These are phyloP conservation scores for Saccharomyces hybrid DNA, from an alignment of 1,139 yeast genomes.

Conservation along the genomic window DNA sequence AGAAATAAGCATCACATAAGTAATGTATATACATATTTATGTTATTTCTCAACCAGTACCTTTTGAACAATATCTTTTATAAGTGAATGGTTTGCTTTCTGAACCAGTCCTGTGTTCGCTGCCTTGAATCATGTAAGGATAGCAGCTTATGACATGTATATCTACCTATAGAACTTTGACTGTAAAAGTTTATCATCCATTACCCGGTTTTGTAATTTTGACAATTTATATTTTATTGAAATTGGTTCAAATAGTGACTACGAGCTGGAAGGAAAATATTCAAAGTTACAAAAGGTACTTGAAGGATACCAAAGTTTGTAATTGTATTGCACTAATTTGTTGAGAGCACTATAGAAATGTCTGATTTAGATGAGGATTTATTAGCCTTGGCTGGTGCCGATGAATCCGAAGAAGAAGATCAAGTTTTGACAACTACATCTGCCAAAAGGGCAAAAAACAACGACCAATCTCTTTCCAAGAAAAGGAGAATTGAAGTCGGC, in stretches of 20 bases:
- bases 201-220: neutral
- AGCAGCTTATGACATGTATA: neutral
- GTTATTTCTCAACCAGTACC: neutral
- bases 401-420: conserved; percentile 34
- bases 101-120: neutral
- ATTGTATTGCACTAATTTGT: neutral
- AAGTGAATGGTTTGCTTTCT: neutral
- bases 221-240: neutral
- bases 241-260: neutral
- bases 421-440: conserved; percentile 22
- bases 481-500: conserved; percentile 29
- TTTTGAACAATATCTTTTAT: neutral
- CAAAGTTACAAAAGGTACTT: neutral
- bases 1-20: conserved; percentile 32
- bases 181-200: neutral
- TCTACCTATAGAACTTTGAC: neutral
- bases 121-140: neutral
- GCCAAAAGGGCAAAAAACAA: conserved; percentile 24
- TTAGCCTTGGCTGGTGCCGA: conserved; percentile 85
- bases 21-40: neutral
- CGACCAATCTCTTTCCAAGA: conserved; percentile 24
- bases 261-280: neutral
- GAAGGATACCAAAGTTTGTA: too few relatives aligned
- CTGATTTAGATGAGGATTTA: conserved; percentile 80
- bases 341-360: conserved; percentile 25